phyloP scores from a whole-genome alignment of 257 asterid genomes.

The Paulownia fortunei region DNA sequence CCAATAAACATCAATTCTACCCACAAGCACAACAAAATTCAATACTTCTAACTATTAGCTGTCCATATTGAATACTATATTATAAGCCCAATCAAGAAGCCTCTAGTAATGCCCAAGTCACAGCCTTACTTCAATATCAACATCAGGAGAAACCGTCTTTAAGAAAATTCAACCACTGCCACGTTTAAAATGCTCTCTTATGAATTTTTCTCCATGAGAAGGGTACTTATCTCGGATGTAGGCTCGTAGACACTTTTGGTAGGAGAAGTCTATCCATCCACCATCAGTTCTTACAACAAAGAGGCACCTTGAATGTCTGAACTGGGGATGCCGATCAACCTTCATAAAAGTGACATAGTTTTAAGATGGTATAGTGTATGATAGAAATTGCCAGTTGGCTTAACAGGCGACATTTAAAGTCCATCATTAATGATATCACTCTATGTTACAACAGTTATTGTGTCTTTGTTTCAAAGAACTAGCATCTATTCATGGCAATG shows the following conservation, averaged over 20 bases:
- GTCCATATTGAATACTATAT: background rate
- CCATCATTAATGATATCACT: background rate
- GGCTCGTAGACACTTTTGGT: slow-evolving; percentile 88
- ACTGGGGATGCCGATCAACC: slow-evolving; percentile 97
- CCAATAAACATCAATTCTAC: slow-evolving; percentile 16
- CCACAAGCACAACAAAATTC: slow-evolving; percentile 32
- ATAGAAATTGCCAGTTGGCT: background rate
- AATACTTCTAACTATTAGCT: slow-evolving; percentile 22
- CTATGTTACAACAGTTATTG: background rate
- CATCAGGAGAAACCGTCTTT: background rate
- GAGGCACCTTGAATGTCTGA: slow-evolving; percentile 83
- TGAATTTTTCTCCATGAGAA: slow-evolving; percentile 72
- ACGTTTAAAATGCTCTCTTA: slow-evolving; percentile 74
- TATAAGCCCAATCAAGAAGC: slow-evolving; percentile 16
- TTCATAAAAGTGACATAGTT: slow-evolving; percentile 32
- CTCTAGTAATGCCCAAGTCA: slow-evolving; percentile 17
- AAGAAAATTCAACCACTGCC: slow-evolving; percentile 51
- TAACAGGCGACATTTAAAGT: background rate
- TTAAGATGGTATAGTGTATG: background rate
- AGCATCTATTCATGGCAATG: background rate
- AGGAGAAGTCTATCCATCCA: slow-evolving; percentile 95
- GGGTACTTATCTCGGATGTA: slow-evolving; percentile 81
- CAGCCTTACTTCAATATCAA: slow-evolving; percentile 20
- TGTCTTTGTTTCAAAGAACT: background rate
- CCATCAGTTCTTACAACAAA: slow-evolving; percentile 94